phyloP scores from a whole-genome alignment of 2,329 filamentous ascomycete genomes.

The Corinectria fuckeliana region DNA sequence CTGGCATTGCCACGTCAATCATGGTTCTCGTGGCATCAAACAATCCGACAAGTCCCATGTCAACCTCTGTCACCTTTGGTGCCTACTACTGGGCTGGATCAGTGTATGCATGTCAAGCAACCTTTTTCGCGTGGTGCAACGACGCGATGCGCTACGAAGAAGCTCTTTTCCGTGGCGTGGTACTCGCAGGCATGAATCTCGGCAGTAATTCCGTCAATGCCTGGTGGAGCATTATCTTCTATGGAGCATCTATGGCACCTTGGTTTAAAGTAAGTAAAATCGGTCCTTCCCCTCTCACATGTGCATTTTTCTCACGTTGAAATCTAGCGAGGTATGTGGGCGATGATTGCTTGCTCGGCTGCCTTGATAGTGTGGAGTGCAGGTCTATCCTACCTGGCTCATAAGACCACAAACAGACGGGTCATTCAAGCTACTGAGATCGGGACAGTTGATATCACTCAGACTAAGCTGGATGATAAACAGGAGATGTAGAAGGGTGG shows the following conservation, averaged over 20 bases:
- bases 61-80: constrained; percentile 63
- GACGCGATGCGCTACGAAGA: constrained; percentile 71
- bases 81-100: constrained; percentile 75
- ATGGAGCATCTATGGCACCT: constrained; percentile 70
- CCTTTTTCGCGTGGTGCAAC: constrained; percentile 79
- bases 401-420: constrained; percentile 10
- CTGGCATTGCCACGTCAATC: constrained; percentile 65
- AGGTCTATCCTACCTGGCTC: constrained; percentile 51
- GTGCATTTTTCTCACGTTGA: constrained; percentile 12
- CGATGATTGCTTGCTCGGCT: constrained; percentile 71
- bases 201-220: constrained; percentile 72
- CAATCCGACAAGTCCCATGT: constrained; percentile 44
- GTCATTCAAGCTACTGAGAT: not conserved
- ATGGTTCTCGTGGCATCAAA: constrained; percentile 64
- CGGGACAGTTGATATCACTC: not conserved
- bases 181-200: constrained; percentile 75
- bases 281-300: not conserved
- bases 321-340: constrained; percentile 70
- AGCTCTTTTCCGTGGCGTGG: constrained; percentile 67
- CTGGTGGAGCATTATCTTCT: constrained; percentile 78
- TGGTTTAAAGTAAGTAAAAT: constrained; percentile 62
- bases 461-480: not conserved
- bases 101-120: constrained; percentile 76
- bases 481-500: not conserved
- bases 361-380: constrained; percentile 66